A percentile compares a stretch with the other conserved stretches of the same genome.
phyloP scores from a whole-genome alignment of 306 rosid species.

The Cicer yamashitae region DNA sequence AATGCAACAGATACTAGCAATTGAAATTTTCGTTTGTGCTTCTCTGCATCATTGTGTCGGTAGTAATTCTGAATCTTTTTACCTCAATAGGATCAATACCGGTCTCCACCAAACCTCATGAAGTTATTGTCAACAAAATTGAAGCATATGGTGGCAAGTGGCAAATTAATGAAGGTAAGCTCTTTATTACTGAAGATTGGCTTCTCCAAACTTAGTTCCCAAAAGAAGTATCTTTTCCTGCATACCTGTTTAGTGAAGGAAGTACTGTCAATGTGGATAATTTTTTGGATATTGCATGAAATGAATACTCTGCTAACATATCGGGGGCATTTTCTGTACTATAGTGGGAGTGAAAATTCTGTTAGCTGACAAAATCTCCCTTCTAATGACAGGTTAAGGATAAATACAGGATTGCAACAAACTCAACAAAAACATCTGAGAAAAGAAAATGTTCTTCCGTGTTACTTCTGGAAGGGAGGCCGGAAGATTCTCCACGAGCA shows the following conservation, averaged over 20 bases:
- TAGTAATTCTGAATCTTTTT: slow-evolving; percentile 39
- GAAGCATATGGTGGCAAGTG: slow-evolving; percentile 79
- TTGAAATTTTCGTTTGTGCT: slow-evolving; percentile 1
- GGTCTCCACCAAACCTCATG: slow-evolving; percentile 78
- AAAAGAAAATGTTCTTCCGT: slow-evolving; percentile 66
- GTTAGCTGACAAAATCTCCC: slow-evolving; percentile 1
- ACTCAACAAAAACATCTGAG: slow-evolving; percentile 56
- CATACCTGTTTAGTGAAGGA: slow-evolving; percentile 24
- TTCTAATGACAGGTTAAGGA: slow-evolving; percentile 70
- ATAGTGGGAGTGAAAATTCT: slow-evolving; percentile 4
- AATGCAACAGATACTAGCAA: not conserved
- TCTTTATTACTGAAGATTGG: slow-evolving; percentile 25
- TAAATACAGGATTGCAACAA: slow-evolving; percentile 71
- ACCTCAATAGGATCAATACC: slow-evolving; percentile 69
- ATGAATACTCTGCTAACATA: not conserved
- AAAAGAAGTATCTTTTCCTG: slow-evolving; percentile 15
- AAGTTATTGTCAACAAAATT: slow-evolving; percentile 75
- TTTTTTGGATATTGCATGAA: slow-evolving; percentile 33
- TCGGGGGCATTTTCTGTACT: slow-evolving; percentile 7
- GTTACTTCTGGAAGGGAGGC: slow-evolving; percentile 59
- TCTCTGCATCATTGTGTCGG: slow-evolving; percentile 33
- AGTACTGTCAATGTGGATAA: slow-evolving; percentile 1
- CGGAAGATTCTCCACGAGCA: slow-evolving; percentile 59
- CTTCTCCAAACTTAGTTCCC: slow-evolving; percentile 39
- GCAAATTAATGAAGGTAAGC: slow-evolving; percentile 83